Percentiles rank a stretch among this genome's conserved stretches.
These are phyloP conservation scores for Podospora appendiculata DNA, from an alignment of 495 filamentous ascomycete species.

Conservation along the genomic window DNA sequence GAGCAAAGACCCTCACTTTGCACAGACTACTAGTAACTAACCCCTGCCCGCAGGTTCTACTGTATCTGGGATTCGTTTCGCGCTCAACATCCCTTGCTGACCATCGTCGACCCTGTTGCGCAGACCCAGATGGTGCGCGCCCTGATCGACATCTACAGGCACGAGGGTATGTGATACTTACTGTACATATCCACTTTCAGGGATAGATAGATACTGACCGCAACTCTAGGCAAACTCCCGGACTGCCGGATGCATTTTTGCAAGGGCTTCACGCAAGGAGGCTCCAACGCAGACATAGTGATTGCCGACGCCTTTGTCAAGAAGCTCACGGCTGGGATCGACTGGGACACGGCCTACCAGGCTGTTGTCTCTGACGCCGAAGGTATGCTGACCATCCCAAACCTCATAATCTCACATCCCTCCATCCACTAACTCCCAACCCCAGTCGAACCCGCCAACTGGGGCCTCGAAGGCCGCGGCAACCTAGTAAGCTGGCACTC, in stretches of 20 bases:
- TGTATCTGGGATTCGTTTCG: conserved; percentile 72
- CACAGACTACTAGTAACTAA: conserved; percentile 13
- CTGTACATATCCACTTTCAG: too few species aligned
- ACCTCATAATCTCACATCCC: conserved; percentile 18
- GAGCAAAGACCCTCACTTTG: conserved; percentile 14
- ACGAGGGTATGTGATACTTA: conserved; percentile 39
- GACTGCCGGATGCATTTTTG: conserved; percentile 54
- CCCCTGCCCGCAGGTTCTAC: conserved; percentile 40
- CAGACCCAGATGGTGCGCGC: conserved; percentile 62
- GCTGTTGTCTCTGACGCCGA: conserved; percentile 67
- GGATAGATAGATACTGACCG: neutral
- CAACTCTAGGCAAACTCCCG: conserved; percentile 39
- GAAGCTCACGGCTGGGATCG: conserved; percentile 48
- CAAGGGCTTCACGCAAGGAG: conserved; percentile 65
- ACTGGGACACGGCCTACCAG: conserved; percentile 62
- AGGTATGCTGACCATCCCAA: conserved; percentile 26
- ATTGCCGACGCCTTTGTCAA: conserved; percentile 63
- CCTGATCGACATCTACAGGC: conserved; percentile 60
- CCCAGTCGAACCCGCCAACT: conserved; percentile 49
- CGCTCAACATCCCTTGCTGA: conserved; percentile 60
- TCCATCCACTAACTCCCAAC: conserved; percentile 12
- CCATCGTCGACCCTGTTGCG: conserved; percentile 54
- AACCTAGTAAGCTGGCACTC: conserved; percentile 53
- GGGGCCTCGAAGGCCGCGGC: conserved; percentile 58
- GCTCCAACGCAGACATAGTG: conserved; percentile 66